Base-by-base conservation (phyloP, 2,329 filamentous ascomycete species). In the Huntiella decipiens region DNA sequence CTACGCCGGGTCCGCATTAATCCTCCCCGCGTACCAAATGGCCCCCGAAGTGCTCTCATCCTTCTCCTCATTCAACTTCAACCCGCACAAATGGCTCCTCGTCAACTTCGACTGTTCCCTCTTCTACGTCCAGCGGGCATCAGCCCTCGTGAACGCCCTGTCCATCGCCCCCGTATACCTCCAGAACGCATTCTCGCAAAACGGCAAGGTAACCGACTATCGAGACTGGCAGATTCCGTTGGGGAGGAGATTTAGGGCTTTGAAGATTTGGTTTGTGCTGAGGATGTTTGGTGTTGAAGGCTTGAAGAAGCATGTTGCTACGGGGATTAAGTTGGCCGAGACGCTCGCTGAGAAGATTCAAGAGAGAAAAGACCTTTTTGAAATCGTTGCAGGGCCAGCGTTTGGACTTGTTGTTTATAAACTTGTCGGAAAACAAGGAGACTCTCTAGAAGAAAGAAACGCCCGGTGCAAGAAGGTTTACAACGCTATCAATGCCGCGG, bases 181-280 rank as follows among this genome's bases (percentile, higher is more conserved):
- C 22, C 62, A 77, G 52, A 95, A 95, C 62, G 66, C 74, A 3
- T 85, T 79, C 63, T 82, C 80, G 3, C 84, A 91, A 54, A 74
- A 71, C 34, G 86, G 85, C 0, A 70, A 88, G 2, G 88, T 95
- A 1, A 94, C 85, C 17, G 88, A 96, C 62, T 95, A 94, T 66
- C 76, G 88, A 40, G 87, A 96, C 67, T 96, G 88, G 88, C 86
- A 94, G 63, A 92, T 96, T 55, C 86, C 88, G 0, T 76, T 96
- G 0, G 88, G 88, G 6, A 71, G 88, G 2, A 71, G 88, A 12
- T 96, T 96, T 70, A 73, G 88, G 50, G 77, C 80, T 2, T 64
- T 96, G 48, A 96, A 96, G 66, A 78, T 94, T 52, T 96, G 88
- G 88, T 95, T 95, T 58, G 86, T 96, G 5, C 66, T 95, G 55